phyloP scores from a whole-genome alignment of 2,329 filamentous ascomycete genomes.

The Aquanectria penicillioides region DNA sequence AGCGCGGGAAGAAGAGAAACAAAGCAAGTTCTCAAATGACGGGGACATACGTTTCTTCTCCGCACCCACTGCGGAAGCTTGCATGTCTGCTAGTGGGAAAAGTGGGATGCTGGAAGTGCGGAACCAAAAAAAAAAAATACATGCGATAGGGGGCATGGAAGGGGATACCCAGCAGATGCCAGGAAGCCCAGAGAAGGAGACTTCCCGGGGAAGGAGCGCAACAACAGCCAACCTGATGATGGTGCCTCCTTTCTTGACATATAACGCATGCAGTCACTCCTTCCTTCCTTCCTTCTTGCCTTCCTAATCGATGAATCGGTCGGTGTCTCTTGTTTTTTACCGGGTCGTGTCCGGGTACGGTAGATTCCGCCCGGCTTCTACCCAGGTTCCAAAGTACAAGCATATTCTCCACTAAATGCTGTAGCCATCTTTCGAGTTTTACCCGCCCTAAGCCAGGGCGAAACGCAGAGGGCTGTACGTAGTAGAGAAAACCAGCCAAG shows the following conservation, averaged over 20 bases:
- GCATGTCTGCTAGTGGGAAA: background rate
- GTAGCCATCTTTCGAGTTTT: constrained; percentile 5
- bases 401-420: background rate
- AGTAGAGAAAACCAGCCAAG: too few relatives aligned
- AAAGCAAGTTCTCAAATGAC: constrained; percentile 15
- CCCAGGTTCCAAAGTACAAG: background rate
- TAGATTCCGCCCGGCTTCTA: constrained; percentile 6
- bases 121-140: constrained; percentile 2
- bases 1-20: constrained; percentile 11
- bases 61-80: background rate
- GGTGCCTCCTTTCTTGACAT: too few relatives aligned
- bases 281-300: too few relatives aligned
- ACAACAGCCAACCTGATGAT: too few relatives aligned
- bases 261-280: too few relatives aligned
- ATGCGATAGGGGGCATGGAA: background rate
- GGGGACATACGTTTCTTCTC: constrained; percentile 2
- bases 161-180: too few relatives aligned
- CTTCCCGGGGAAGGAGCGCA: too few relatives aligned
- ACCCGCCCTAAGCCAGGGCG: background rate
- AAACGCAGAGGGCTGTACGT: too few relatives aligned
- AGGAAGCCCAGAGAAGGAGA: too few relatives aligned
- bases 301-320: background rate
- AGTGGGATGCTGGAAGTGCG: constrained; percentile 9
- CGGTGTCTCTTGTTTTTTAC: background rate
- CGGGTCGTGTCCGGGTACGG: background rate